These are phyloP conservation scores for Flaveria ramosissima DNA, from an alignment of 129 eudicot genomes.

Conservation along the genomic window DNA sequence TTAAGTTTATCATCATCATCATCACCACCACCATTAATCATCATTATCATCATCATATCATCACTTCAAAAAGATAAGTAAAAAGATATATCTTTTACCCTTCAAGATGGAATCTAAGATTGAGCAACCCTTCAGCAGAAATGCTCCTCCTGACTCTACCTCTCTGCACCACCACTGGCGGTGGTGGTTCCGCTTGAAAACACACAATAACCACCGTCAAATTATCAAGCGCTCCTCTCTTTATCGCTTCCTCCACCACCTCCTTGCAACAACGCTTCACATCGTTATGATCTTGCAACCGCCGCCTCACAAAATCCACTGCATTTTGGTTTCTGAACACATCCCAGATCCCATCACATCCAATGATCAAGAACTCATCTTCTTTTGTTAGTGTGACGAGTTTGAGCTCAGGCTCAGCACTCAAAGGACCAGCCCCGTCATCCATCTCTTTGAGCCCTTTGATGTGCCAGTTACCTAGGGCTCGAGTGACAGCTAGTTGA, in stretches of 20 bases:
- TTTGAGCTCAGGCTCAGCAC: slow-evolving; percentile 80
- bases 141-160: slow-evolving; percentile 67
- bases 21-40: no score
- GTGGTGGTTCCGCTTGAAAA: slow-evolving; percentile 66
- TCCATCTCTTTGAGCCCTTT: slow-evolving; percentile 61
- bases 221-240: slow-evolving; percentile 59
- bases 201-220: slow-evolving; percentile 71
- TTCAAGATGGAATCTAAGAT: slow-evolving; percentile 61
- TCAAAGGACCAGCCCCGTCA: slow-evolving; percentile 47
- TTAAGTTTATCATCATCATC: background rate
- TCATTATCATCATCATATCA: background rate
- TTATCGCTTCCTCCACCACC: slow-evolving; percentile 66
- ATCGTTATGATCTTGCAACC: slow-evolving; percentile 62
- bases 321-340: slow-evolving; percentile 79
- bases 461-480: slow-evolving; percentile 79
- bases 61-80: slow-evolving; percentile 3
- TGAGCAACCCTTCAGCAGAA: slow-evolving; percentile 87
- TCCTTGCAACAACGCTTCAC: slow-evolving; percentile 63
- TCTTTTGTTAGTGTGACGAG: slow-evolving; percentile 54
- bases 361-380: slow-evolving; percentile 74
- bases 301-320: slow-evolving; percentile 62
- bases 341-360: slow-evolving; percentile 84
- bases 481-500: slow-evolving; percentile 65
- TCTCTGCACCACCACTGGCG: slow-evolving; percentile 48
- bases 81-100: slow-evolving; percentile 32